phyloP scores from a whole-genome alignment of 306 rosid genomes.

The Vicia faba region DNA sequence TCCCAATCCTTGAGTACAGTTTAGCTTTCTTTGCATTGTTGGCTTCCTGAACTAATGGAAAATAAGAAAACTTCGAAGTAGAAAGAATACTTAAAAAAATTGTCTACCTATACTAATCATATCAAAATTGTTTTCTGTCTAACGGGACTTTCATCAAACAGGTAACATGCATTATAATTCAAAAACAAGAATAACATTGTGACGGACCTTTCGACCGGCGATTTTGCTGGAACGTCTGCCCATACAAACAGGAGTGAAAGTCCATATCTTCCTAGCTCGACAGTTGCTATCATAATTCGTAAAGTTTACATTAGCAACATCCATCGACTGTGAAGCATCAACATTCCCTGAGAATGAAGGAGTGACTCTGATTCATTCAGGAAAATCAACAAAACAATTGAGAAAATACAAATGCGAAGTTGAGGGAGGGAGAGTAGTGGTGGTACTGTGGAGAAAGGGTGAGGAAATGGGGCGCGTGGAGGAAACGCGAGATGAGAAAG shows the following conservation, averaged over 20 bases:
- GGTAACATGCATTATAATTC: constrained; percentile 30
- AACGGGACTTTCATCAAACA: constrained; percentile 52
- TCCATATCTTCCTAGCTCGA: constrained; percentile 54
- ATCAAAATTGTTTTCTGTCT: not conserved
- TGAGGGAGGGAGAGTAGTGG: not conserved
- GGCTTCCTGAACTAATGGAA: not conserved
- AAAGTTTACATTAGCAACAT: constrained; percentile 27
- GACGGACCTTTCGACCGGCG: constrained; percentile 85
- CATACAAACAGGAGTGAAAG: constrained; percentile 71
- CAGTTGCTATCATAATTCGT: not conserved
- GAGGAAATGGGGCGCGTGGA: constrained; percentile 41
- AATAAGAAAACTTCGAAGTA: not conserved
- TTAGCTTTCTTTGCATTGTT: constrained; percentile 39
- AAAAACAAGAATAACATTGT: too few species aligned
- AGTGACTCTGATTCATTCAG: constrained; percentile 22
- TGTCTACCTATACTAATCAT: not conserved
- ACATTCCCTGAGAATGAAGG: constrained; percentile 53
- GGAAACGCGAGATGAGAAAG: constrained; percentile 43
- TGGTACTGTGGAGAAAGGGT: constrained; percentile 44
- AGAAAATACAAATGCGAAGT: not conserved
- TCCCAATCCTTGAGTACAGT: constrained; percentile 79
- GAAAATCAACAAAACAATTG: not conserved
- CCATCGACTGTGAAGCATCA: constrained; percentile 33
- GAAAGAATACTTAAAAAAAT: not conserved
- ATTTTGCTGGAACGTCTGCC: constrained; percentile 94